Base-by-base conservation (phyloP, 306 rosid genomes). In the Oxytropis ochrocephala region DNA sequence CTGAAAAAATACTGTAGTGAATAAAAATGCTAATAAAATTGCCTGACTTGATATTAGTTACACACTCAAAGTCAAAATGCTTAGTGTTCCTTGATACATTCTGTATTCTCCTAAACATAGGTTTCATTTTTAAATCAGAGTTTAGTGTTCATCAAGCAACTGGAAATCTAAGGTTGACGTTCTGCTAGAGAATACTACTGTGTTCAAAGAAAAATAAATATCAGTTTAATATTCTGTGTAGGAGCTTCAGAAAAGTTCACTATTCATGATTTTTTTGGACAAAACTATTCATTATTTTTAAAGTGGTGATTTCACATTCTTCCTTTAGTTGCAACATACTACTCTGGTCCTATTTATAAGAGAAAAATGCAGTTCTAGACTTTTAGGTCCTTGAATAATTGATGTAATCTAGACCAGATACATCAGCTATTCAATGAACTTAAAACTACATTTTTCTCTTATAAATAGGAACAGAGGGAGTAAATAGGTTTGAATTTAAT, bases 81-180 rank as follows among this genome's bases (percentile, higher is more conserved):
- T 46, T 6, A 14, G 16, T 32, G 18, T 58, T 32, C 48, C 11
- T 33, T 27, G 30, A 11, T 54, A 43, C 35, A 13, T 9, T 64
- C n/a, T 60, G 16, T 29, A 29, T 43, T 46, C 55, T 35, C 4
- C 21, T 24, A 24, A 18, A 63, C 43, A 13, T 39, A 24, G 12
- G 33, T 35, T 21, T n/a, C 16, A 10, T n/a, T 47, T 58, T 58
- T 35, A 10, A 24, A 11, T 6, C 13, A 47, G 71, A 33, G 47
- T 6, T 6, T 46, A 32, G 5, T 5, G 1, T 42, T 27, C 52
- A 64, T 16, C 13, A 17, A 63, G 3, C 8, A 67, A 67, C 48
- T 47, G 49, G 33, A 33, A 47, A 58, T 60, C 39, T 39, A 71
- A 72, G 76, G 56, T 48, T 32, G 35, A 70, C 32, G 3, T 42